phyloP scores from a whole-genome alignment of 2,329 filamentous ascomycete genomes.

The Geosmithia putterillii region DNA sequence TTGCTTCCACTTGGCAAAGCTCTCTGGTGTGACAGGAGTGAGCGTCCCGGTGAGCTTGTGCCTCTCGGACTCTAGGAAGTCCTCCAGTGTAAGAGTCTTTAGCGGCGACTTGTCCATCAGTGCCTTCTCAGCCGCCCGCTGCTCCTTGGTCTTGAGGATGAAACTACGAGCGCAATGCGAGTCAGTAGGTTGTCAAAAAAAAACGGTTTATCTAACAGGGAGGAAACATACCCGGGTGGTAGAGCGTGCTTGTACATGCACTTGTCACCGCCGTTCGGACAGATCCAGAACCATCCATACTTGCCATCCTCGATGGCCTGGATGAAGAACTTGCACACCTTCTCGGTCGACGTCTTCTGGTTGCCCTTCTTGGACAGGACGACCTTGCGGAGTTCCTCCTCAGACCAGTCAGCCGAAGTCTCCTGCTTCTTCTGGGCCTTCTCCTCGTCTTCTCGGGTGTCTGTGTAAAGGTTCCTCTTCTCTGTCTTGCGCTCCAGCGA shows the following conservation, averaged over 20 bases:
- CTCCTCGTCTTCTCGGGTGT: slow-evolving; percentile 58
- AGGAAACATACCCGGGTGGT: slow-evolving; percentile 67
- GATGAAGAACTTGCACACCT: slow-evolving; percentile 98
- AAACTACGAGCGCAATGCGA: slow-evolving; percentile 48
- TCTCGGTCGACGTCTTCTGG: slow-evolving; percentile 87
- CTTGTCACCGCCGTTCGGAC: slow-evolving; percentile 90
- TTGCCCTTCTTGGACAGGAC: slow-evolving; percentile 96
- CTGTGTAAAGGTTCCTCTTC: slow-evolving; percentile 86
- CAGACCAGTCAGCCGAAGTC: slow-evolving; percentile 94
- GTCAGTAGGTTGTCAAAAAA: slow-evolving; percentile 5
- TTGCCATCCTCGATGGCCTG: slow-evolving; percentile 96
- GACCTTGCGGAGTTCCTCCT: slow-evolving; percentile 84
- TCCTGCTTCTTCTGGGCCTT: slow-evolving; percentile 68
- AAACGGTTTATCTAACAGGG: neutral
- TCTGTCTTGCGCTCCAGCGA: slow-evolving; percentile 81
- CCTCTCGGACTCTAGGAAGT: slow-evolving; percentile 91
- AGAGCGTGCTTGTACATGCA: slow-evolving; percentile 98
- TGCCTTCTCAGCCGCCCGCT: slow-evolving; percentile 89
- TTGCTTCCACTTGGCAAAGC: slow-evolving; percentile 95
- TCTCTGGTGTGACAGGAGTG: slow-evolving; percentile 86
- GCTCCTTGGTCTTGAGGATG: slow-evolving; percentile 94
- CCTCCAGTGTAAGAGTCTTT: slow-evolving; percentile 88
- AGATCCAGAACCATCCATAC: slow-evolving; percentile 98
- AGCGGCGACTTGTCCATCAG: slow-evolving; percentile 91
- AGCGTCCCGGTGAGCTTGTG: slow-evolving; percentile 87